These are phyloP conservation scores for Solanum hybrid DNA, from an alignment of 305 asterid genomes.

Conservation along the genomic window DNA sequence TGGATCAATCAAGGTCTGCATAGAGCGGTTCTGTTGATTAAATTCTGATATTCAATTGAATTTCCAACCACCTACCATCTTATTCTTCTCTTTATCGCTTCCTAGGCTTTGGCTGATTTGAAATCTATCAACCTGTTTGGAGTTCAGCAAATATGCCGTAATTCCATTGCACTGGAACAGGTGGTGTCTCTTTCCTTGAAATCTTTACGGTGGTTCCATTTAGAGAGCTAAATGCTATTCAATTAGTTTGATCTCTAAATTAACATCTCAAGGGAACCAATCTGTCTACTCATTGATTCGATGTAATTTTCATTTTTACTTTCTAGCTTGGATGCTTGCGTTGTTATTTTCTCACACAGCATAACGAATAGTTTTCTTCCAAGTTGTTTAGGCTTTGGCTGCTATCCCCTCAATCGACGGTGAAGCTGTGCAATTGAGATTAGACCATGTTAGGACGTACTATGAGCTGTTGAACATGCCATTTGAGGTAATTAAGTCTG, in stretches of 20 bases:
- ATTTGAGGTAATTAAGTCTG: constrained; percentile 61
- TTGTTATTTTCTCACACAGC: background rate
- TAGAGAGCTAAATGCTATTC: background rate
- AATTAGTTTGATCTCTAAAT: background rate
- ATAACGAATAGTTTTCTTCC: constrained; percentile 1
- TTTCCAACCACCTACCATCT: background rate
- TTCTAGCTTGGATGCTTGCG: background rate
- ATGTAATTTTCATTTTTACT: background rate
- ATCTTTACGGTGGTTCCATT: background rate
- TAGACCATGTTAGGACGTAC: constrained; percentile 85
- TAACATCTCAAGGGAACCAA: background rate
- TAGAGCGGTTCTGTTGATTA: background rate
- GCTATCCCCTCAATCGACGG: constrained; percentile 81
- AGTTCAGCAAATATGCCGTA: constrained; percentile 96
- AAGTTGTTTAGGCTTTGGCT: constrained; percentile 69
- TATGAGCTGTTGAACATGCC: constrained; percentile 95
- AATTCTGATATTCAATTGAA: background rate
- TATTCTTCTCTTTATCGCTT: constrained; percentile 4
- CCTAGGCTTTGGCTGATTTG: constrained; percentile 88
- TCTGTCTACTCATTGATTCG: background rate
- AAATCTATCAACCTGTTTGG: constrained; percentile 94
- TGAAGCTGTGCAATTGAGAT: constrained; percentile 73
- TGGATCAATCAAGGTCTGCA: constrained; percentile 68
- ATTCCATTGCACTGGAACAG: constrained; percentile 97
- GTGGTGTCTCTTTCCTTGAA: constrained; percentile 24